Evolutionary conservation across 2,329 filamentous ascomycete species (phyloP), one percentile per base, ranked within the genome.

Genomic region (Dactylellina sp.): DNA sequence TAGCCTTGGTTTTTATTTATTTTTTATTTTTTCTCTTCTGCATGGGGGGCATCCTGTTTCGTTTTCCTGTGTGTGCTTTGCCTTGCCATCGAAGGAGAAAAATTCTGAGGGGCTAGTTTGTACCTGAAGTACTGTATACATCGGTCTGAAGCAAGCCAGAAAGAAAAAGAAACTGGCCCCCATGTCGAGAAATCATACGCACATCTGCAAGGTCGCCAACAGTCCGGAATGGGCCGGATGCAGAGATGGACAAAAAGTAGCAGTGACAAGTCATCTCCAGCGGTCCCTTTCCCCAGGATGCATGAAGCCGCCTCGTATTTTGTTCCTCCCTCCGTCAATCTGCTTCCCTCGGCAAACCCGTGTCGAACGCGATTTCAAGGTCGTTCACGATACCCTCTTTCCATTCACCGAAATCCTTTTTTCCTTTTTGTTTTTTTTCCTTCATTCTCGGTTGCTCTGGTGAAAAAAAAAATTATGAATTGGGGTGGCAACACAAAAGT

Each of bases 161-260:
- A 49, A 61, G 9, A 53, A 53, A 53, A 44, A 46, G 35, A 52
- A 32, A 46, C 4, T 9, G 28, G 5, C 28, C 28, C 28, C 56
- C 46, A 60, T 56, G 64, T 52, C 25, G 16, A 59, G 14, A 66
- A 7, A 52, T 50, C 62, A 66, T 57, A 66, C 62, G 62, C 50
- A 57, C 46, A 63, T 49, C 59, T 71, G 59, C 66, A 64, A 55
- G 47, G 49, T 63, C 53, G 55, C 65, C 57, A 65, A 71, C 50
- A 47, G 52, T 52, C 66, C 66, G 66, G 66, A 71, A 46, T 71
- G 44, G 40, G 57, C 66, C 59, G 66, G 66, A 64, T 68, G 59
- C 37, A 57, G 28, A 37, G 20, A 37, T 16, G 14, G 50, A 46
- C 20, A 44, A 2, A 16, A n/a, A 2, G n/a, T n/a, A 4, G 11